Evolutionary conservation across 2,329 filamentous ascomycete genomes (phyloP).

Genomic region (Aureobasidium sp.): DNA sequence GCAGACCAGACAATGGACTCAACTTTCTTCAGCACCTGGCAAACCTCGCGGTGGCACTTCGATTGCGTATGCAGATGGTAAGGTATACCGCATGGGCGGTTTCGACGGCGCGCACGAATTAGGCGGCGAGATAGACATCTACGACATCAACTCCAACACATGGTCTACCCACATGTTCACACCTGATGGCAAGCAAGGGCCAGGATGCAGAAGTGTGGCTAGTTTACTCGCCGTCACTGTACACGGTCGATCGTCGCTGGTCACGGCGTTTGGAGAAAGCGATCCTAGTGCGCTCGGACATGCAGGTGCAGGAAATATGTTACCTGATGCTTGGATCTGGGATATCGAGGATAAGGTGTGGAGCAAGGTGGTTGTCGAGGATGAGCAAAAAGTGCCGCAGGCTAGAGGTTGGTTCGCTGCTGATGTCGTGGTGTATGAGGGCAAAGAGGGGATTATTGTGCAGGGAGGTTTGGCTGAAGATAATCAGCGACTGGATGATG

Average conservation of each 20-base stretch:
- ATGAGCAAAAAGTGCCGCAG: conserved; percentile 27
- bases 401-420: conserved; percentile 50
- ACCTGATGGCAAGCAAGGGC: conserved; percentile 41
- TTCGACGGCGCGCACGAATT: conserved; percentile 65
- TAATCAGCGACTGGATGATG: conserved; percentile 46
- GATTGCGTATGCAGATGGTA: conserved; percentile 56
- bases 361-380: conserved; percentile 27
- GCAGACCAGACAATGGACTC: conserved; percentile 56
- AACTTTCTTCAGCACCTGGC: conserved; percentile 60
- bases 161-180: conserved; percentile 38
- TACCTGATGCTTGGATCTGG: conserved; percentile 46
- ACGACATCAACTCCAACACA: conserved; percentile 30
- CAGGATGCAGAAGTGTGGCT: conserved; percentile 45
- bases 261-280: conserved; percentile 49
- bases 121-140: conserved; percentile 65
- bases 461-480: conserved; percentile 47
- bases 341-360: conserved; percentile 32
- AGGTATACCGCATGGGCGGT: conserved; percentile 72
- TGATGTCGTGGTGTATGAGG: conserved; percentile 32
- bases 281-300: conserved; percentile 49
- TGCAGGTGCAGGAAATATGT: conserved; percentile 51
- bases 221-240: conserved; percentile 38
- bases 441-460: conserved; percentile 37
- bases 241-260: conserved; percentile 31
- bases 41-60: conserved; percentile 60